These are phyloP conservation scores for Kondoa malvinella DNA, from an alignment of 768 basidiomycete species.

Conservation along the genomic window DNA sequence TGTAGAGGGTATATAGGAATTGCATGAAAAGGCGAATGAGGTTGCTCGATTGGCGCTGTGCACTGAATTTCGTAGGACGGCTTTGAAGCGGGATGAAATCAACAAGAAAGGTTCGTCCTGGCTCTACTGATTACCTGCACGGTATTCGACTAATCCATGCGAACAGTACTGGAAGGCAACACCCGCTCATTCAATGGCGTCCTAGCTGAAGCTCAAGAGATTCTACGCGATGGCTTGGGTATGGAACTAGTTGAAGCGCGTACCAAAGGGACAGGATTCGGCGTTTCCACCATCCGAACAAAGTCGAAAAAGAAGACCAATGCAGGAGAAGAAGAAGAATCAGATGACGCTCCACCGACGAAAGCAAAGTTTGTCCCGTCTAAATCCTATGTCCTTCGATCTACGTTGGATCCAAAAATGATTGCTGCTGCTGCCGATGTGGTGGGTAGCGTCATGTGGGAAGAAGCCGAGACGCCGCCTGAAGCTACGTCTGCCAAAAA, in stretches of 20 bases:
- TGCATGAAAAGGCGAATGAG: not conserved
- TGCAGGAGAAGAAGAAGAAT: not conserved
- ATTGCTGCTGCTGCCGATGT: constrained; percentile 31
- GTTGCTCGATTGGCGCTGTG: not conserved
- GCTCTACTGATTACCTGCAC: too few species aligned
- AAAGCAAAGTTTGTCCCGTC: not conserved
- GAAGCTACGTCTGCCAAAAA: not conserved
- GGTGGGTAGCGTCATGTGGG: constrained; percentile 29
- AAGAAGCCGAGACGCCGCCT: not conserved
- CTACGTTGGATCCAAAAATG: not conserved
- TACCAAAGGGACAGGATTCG: constrained; percentile 2
- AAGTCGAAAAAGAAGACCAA: not conserved
- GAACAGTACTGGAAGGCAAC: not conserved
- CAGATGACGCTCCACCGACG: not conserved
- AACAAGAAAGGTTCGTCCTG: not conserved
- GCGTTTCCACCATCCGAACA: not conserved
- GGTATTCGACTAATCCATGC: not conserved
- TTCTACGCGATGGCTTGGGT: not conserved
- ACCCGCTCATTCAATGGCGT: not conserved
- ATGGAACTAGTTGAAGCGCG: constrained; percentile 1
- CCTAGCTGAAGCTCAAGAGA: not conserved
- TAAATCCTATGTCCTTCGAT: not conserved
- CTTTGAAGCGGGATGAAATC: not conserved
- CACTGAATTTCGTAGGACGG: not conserved
- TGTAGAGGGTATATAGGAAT: not conserved